Evolutionary conservation across 192 early-diverging fungal genomes (phyloP).

Genomic region (Coemansia sp.): DNA sequence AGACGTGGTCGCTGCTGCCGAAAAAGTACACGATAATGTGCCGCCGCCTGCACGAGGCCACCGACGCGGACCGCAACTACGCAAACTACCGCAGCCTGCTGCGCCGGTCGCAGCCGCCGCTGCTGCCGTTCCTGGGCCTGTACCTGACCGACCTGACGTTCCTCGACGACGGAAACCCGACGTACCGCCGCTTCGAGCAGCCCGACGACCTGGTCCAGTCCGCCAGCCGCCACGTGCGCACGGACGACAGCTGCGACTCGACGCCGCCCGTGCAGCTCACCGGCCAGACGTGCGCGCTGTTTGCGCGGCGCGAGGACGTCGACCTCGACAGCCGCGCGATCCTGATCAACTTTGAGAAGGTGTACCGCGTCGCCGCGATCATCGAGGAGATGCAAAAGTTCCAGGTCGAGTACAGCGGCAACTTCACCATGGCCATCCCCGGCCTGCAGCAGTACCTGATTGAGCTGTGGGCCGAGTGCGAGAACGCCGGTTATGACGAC

Average conservation of each 20-base stretch:
- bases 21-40: conserved; percentile 68
- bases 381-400: conserved; percentile 75
- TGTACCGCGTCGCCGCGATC: conserved; percentile 58
- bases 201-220: conserved; percentile 10
- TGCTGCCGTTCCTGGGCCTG: conserved; percentile 77
- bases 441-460: conserved; percentile 50
- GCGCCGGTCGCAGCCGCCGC: conserved; percentile 57
- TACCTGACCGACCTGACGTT: conserved; percentile 84
- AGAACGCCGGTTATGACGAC: conserved; percentile 39
- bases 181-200: conserved; percentile 49
- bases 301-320: conserved; percentile 22
- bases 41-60: conserved; percentile 56
- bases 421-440: conserved; percentile 51
- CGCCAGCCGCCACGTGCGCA: not conserved
- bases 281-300: conserved; percentile 45
- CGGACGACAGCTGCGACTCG: not conserved
- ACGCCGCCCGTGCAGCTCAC: conserved; percentile 21
- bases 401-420: conserved; percentile 68
- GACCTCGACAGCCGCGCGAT: conserved; percentile 35
- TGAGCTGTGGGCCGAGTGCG: conserved; percentile 43
- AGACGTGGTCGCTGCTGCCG: conserved; percentile 64
- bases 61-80: conserved; percentile 66
- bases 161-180: conserved; percentile 79
- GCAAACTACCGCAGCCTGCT: conserved; percentile 55
- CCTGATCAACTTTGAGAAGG: conserved; percentile 87